These are phyloP conservation scores for Paralagenidium karlingii DNA, from an alignment of 352 stramenopile species.

Conservation along the genomic window DNA sequence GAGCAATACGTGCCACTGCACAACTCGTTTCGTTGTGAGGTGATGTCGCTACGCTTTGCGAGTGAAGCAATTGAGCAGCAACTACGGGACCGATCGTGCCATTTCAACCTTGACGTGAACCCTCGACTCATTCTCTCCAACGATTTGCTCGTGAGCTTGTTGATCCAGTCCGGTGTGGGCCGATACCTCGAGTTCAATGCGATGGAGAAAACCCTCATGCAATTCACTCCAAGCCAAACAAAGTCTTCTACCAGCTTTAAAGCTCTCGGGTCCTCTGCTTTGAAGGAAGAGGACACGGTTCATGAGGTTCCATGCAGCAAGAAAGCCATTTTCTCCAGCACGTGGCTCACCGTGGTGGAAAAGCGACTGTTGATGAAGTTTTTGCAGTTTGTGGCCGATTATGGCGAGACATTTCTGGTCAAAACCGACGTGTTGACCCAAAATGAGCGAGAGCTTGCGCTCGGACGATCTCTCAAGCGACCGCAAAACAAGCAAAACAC, in stretches of 20 bases:
- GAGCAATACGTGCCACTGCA: constrained; percentile 16
- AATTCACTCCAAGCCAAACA: constrained; percentile 14
- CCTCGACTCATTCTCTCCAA: constrained; percentile 70
- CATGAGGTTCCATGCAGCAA: constrained; percentile 84
- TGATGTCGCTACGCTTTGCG: constrained; percentile 25
- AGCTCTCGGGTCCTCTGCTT: not conserved
- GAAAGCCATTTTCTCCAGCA: constrained; percentile 82
- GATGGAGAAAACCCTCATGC: constrained; percentile 74
- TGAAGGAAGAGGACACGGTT: constrained; percentile 20
- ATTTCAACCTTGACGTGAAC: constrained; percentile 55
- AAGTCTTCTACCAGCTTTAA: not conserved
- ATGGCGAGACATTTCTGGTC: constrained; percentile 54
- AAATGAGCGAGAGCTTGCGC: constrained; percentile 71
- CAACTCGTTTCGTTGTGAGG: constrained; percentile 26
- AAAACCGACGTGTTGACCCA: constrained; percentile 68
- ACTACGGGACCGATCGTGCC: constrained; percentile 27
- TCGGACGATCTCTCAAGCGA: constrained; percentile 64
- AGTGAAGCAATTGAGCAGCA: constrained; percentile 19
- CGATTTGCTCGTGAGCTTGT: constrained; percentile 62
- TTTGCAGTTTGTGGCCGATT: constrained; percentile 81
- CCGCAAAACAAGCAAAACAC: constrained; percentile 82
- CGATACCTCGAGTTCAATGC: constrained; percentile 84
- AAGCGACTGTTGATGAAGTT: constrained; percentile 88
- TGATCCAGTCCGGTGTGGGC: constrained; percentile 76
- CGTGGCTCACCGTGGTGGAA: constrained; percentile 70